Evolutionary conservation across 106 monocot genomes (phyloP), one percentile per base, ranked within the genome.

Genomic region (Allium cepa): DNA sequence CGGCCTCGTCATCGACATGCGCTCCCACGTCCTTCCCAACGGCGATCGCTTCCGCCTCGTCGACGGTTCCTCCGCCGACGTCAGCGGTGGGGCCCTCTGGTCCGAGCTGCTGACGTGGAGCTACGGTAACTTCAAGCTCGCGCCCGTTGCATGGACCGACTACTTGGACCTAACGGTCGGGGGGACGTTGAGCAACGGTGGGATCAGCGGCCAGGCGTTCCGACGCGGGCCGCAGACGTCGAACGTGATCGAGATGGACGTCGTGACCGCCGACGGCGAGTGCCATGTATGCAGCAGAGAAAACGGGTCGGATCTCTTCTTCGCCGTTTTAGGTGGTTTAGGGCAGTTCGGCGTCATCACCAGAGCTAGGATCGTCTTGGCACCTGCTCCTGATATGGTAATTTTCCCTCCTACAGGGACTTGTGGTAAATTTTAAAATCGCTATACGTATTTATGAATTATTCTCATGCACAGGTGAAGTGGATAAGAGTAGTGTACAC

Each of bases 341-440:
- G 95, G 95, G 11, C 95, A 95, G 77, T 95, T 95, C 72, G 95
- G 91, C 0, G 69, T 95, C 57, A 88, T 95, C 70, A 95, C 91
- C 14, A 83, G 91, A 59, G 95, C 91, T 2, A 62, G 81, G 16
- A 88, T 95, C 64, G 83, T 85, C 4, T 70, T 88, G n/a, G 52
- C 48, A 2, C 90, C 81, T 13, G 82, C 87, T 4, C 90, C 91
- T 8, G 61, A 68, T 28, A 79, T 73, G 93, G 93, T 86, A 59
- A 56, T 50, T 14, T 49, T 15, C 4, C 64, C 64, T 8, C 48
- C 64, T 15, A 0, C 36, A 36, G 5, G 36, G 4, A 3, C 36
- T 36, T 36, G 4, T 5, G 36, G 36, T 36, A 5, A 36, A 5
- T 36, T 36, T 36, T 36, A 36, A 3, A 36, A 36, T 36, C 36